A percentile compares a stretch with the other conserved stretches of the same genome.
These are phyloP conservation scores for Trapa incisa DNA, from an alignment of 345 rosid genomes.

Conservation along the genomic window DNA sequence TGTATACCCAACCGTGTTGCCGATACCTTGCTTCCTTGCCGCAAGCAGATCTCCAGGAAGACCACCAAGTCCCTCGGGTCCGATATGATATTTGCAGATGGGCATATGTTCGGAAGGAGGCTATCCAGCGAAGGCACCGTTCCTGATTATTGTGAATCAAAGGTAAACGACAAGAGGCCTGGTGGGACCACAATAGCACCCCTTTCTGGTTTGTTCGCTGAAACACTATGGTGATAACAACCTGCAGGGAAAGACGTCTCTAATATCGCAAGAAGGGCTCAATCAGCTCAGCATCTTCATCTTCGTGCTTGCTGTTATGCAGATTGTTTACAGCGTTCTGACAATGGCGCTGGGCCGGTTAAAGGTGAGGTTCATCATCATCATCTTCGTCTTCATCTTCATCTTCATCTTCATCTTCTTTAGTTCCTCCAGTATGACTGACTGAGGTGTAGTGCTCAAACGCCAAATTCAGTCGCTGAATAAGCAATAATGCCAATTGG, in stretches of 20 bases:
- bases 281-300: conserved; percentile 58
- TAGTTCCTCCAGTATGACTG: no score
- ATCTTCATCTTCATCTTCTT: no score
- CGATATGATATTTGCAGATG: background rate
- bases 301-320: conserved; percentile 60
- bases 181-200: background rate
- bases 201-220: background rate
- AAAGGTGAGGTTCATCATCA: conserved; percentile 24
- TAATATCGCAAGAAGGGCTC: conserved; percentile 47
- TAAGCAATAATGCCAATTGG: no score
- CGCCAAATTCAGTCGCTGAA: no score
- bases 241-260: conserved; percentile 36
- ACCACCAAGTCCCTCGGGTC: conserved; percentile 8
- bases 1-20: conserved; percentile 41
- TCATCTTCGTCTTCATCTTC: no score
- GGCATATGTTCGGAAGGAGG: conserved; percentile 15
- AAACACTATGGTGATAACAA: no score
- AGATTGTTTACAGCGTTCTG: conserved; percentile 44
- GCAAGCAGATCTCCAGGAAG: background rate
- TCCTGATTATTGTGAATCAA: conserved; percentile 27
- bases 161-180: conserved; percentile 22
- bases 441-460: no score
- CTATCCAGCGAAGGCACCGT: conserved; percentile 12
- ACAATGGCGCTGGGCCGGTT: conserved; percentile 62
- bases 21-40: conserved; percentile 51